Evolutionary conservation across 352 stramenopile genomes (phyloP).

Genomic region (Phytopythium litorale): DNA sequence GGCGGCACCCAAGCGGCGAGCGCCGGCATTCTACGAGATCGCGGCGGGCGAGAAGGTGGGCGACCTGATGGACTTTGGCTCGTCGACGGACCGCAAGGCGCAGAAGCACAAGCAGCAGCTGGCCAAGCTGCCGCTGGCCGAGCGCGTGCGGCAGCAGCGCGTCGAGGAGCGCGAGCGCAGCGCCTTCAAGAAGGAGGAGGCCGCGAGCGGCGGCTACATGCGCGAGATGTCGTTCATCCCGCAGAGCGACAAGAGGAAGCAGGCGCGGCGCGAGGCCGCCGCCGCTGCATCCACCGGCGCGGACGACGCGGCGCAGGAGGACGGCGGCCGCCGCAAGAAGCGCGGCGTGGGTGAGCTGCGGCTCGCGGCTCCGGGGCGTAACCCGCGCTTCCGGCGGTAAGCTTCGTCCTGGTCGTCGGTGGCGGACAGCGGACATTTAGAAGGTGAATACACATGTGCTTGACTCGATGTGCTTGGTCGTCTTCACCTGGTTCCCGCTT

Average conservation of each 20-base stretch:
- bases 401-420: background rate
- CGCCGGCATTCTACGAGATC: constrained; percentile 86
- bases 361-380: constrained; percentile 41
- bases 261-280: constrained; percentile 27
- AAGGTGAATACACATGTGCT: background rate
- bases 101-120: constrained; percentile 82
- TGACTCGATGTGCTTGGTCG: background rate
- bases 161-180: constrained; percentile 71
- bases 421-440: background rate
- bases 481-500: too few species aligned
- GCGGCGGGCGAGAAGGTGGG: constrained; percentile 77
- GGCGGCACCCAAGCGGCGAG: constrained; percentile 25
- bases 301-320: constrained; percentile 14
- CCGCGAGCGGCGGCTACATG: constrained; percentile 48
- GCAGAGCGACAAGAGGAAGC: constrained; percentile 51
- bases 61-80: constrained; percentile 77
- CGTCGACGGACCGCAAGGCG: constrained; percentile 49
- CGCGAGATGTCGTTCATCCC: constrained; percentile 82
- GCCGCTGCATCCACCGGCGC: constrained; percentile 8
- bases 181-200: constrained; percentile 84
- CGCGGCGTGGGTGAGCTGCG: constrained; percentile 75
- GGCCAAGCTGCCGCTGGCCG: constrained; percentile 72
- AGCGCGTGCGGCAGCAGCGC: constrained; percentile 71
- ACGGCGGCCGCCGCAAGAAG: constrained; percentile 64
- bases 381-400: constrained; percentile 60